Evolutionary conservation across 495 filamentous ascomycete species (phyloP).

Genomic region (Tuber umbilicatum): DNA sequence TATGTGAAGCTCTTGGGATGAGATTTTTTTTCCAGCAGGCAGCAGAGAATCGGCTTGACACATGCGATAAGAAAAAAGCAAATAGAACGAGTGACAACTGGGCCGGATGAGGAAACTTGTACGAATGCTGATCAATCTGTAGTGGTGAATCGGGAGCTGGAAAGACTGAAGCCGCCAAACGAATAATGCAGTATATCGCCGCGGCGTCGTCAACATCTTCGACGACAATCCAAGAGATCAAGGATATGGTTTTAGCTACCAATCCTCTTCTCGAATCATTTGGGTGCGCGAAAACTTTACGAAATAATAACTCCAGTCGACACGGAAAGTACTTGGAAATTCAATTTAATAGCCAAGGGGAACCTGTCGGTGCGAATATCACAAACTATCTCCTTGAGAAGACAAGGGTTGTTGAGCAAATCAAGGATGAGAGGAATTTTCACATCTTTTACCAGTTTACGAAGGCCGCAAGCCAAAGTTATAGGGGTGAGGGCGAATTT

Average conservation of each 20-base stretch:
- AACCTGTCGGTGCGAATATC: constrained; percentile 94
- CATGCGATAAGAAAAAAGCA: background rate
- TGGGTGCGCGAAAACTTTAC: constrained; percentile 93
- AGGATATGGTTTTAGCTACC: constrained; percentile 97
- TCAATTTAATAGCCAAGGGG: constrained; percentile 88
- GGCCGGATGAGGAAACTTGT: background rate
- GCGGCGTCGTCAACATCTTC: constrained; percentile 84
- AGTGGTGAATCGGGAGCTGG: constrained; percentile 91
- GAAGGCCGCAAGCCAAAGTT: constrained; percentile 81
- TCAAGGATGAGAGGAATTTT: constrained; percentile 92
- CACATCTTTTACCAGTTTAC: constrained; percentile 99
- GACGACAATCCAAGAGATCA: constrained; percentile 92
- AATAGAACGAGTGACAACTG: background rate
- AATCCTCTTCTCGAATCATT: constrained; percentile 97
- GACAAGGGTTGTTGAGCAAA: constrained; percentile 90
- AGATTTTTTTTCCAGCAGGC: background rate
- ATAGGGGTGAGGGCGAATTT: constrained; percentile 52
- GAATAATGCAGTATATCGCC: constrained; percentile 99
- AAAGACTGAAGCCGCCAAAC: constrained; percentile 99
- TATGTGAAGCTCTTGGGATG: constrained; percentile 8
- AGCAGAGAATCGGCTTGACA: background rate
- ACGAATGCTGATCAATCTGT: constrained; percentile 7
- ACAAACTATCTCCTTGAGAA: constrained; percentile 98
- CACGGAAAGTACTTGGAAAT: constrained; percentile 98
- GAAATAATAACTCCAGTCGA: constrained; percentile 97